Base-by-base conservation (phyloP, 495 filamentous ascomycete genomes). In the Diplogelasinospora grovesii region DNA sequence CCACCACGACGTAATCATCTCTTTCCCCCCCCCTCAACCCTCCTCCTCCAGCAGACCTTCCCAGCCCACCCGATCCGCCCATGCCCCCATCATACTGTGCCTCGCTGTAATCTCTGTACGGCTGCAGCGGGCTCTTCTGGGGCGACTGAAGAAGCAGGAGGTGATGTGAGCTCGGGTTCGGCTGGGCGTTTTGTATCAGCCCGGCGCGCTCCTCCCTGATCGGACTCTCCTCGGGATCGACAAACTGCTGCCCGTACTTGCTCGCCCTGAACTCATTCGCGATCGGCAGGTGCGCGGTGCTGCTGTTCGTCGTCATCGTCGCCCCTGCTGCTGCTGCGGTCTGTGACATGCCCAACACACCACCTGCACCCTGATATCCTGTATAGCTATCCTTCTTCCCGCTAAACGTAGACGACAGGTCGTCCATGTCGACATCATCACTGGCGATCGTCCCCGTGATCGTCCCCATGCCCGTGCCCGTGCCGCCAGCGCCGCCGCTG, bases 121-220 rank as follows among this genome's bases (percentile, higher is more conserved):
- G n/a, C n/a, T n/a, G n/a, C n/a, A n/a, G n/a, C n/a, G 39, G 16
- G 29, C 26, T 36, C 8, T 49, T n/a, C 39, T 53, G 51, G 30
- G 33, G 39, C 24, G 44, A 31, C 15, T 33, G 43, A 22, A n/a
- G n/a, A n/a, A n/a, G n/a, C n/a, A n/a, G 43, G 22, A 26, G 30
- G 24, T 32, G 35, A 45, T 38, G 42, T 43, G 46, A 23, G 36
- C n/a, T 53, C 41, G 68, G 66, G 28, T 67, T 63, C 6, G 67
- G 63, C 39, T 73, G 70, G 7, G 70, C 70, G 36, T 74, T 45
- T 5, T 53, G 56, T 24, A 74, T 72, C 36, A 74, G 46, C 4
- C 66, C 68, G 11, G 63, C 68, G 11, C 57, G 57, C 46, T 74
- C 70, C 22, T 72, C 69, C 21, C 52, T 24, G 52, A 46, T 31